Evolutionary conservation across 352 stramenopile species (phyloP).

Genomic region (Phytophthora crassamura): DNA sequence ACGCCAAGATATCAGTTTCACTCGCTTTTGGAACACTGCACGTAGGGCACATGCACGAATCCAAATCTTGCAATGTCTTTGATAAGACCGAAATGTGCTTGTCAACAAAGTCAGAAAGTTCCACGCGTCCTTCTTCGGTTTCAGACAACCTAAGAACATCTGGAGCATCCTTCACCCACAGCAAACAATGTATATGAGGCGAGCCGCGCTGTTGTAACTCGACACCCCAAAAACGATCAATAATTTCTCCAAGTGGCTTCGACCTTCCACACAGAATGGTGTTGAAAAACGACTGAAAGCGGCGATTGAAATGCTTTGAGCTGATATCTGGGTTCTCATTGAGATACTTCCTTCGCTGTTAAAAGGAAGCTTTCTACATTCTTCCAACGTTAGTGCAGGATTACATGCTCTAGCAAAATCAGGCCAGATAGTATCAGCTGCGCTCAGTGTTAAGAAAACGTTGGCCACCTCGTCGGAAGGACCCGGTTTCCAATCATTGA

Average conservation of each 20-base stretch:
- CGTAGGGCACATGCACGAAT: constrained; percentile 8
- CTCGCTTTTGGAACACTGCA: background rate
- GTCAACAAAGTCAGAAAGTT: constrained; percentile 16
- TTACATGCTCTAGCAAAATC: no score
- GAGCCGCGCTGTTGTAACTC: constrained; percentile 36
- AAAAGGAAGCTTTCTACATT: no score
- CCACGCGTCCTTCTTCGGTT: constrained; percentile 2
- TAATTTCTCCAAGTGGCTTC: constrained; percentile 26
- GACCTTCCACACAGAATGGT: constrained; percentile 2
- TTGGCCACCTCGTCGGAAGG: no score
- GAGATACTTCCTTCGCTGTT: no score
- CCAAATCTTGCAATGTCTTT: background rate
- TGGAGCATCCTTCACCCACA: constrained; percentile 33
- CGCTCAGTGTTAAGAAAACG: no score
- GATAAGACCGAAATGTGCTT: constrained; percentile 10
- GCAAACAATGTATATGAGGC: constrained; percentile 26
- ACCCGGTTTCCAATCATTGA: no score
- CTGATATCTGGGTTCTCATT: constrained; percentile 32
- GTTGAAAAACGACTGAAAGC: constrained; percentile 31
- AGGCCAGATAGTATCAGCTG: no score
- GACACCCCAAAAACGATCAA: constrained; percentile 33
- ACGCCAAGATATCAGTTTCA: constrained; percentile 11
- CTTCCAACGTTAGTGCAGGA: no score
- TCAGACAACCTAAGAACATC: constrained; percentile 22
- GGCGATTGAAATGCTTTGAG: constrained; percentile 22